These are phyloP conservation scores for Davidsoniella neocaledoniae DNA, from an alignment of 2,329 filamentous ascomycete genomes.

Conservation along the genomic window DNA sequence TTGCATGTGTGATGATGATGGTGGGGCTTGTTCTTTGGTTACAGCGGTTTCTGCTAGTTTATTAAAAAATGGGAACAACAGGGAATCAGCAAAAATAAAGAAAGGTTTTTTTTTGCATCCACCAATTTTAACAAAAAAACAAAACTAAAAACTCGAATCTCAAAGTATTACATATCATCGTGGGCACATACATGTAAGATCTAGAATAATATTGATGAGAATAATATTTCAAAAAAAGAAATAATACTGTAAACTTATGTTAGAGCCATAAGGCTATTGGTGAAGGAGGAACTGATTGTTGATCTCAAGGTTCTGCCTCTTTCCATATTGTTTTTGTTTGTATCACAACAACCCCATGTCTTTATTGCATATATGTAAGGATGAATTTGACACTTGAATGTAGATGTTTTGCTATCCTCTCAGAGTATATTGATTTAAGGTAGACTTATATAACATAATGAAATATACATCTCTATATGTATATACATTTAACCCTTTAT, in stretches of 20 bases:
- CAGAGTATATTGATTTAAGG: no score
- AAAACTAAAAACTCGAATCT: neutral
- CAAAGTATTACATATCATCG: no score
- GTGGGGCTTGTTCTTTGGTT: slow-evolving; percentile 9
- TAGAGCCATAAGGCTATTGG: neutral
- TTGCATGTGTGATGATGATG: neutral
- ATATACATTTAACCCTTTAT: neutral
- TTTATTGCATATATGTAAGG: no score
- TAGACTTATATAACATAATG: neutral
- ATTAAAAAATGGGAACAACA: slow-evolving; percentile 7
- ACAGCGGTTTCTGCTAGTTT: slow-evolving; percentile 12
- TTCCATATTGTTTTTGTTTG: no score
- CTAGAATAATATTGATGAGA: no score
- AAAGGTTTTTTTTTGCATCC: slow-evolving; percentile 21
- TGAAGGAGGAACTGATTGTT: no score
- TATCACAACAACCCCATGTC: no score
- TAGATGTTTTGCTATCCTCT: no score
- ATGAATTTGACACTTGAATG: no score
- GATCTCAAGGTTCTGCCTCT: no score
- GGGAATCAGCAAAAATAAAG: slow-evolving; percentile 12
- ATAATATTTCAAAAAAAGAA: slow-evolving; percentile 5
- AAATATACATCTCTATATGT: neutral
- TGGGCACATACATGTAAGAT: no score
- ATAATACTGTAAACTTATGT: neutral
- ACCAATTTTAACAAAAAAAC: slow-evolving; percentile 3